phyloP scores from a whole-genome alignment of 352 stramenopile genomes.

The Phytophthora pseudosyringae region DNA sequence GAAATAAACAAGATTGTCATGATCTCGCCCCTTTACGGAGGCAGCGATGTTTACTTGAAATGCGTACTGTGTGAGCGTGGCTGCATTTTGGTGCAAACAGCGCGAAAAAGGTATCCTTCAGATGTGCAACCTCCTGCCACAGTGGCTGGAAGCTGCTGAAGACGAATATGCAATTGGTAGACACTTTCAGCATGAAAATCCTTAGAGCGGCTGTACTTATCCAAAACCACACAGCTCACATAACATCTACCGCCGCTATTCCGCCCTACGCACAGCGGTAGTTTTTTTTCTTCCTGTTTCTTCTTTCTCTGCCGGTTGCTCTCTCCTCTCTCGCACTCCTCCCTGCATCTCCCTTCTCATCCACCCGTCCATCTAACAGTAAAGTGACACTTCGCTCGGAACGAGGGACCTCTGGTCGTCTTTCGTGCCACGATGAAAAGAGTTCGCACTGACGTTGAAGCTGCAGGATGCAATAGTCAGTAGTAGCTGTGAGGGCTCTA shows the following conservation, averaged over 20 bases:
- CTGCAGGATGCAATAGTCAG: conserved; percentile 43
- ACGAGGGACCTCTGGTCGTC: conserved; percentile 19
- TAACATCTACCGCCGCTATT: conserved; percentile 38
- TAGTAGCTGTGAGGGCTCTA: conserved; percentile 49
- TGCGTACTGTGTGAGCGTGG: background rate
- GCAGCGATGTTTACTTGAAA: conserved; percentile 2
- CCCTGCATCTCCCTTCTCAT: conserved; percentile 11
- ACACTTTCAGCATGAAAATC: conserved; percentile 21
- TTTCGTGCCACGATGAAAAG: conserved; percentile 25
- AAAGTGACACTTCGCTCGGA: conserved; percentile 18
- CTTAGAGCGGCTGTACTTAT: conserved; percentile 35
- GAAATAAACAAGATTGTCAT: conserved; percentile 27
- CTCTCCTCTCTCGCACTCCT: conserved; percentile 15
- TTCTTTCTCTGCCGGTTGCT: conserved; percentile 25
- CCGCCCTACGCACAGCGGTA: conserved; percentile 18
- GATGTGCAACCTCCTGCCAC: background rate
- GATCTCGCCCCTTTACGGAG: conserved; percentile 2
- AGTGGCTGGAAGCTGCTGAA: background rate
- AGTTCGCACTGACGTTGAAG: conserved; percentile 35
- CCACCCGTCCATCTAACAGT: conserved; percentile 20
- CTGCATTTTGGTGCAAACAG: background rate
- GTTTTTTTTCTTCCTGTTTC: conserved; percentile 25
- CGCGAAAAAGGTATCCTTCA: conserved; percentile 2
- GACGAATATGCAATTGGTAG: conserved; percentile 9
- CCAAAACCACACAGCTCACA: conserved; percentile 46